phyloP scores from a whole-genome alignment of 2,329 filamentous ascomycete species.

The Aspergillus sclerotialis region DNA sequence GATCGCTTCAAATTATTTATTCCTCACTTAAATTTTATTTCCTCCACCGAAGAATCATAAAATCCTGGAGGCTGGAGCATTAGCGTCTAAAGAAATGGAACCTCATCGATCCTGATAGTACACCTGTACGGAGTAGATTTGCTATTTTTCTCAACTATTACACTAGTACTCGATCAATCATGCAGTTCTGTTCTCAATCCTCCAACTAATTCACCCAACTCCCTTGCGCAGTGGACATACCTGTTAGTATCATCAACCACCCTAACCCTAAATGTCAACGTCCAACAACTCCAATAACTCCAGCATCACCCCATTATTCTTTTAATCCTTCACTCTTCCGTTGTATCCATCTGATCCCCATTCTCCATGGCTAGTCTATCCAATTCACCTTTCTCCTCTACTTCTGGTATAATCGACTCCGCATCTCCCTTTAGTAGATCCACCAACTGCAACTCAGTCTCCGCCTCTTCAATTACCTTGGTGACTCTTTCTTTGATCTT shows the following conservation, averaged over 20 bases:
- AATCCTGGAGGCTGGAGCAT: conserved; percentile 28
- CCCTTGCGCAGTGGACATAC: no score
- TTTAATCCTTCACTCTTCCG: no score
- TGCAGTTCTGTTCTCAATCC: background rate
- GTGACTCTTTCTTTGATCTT: background rate
- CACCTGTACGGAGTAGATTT: conserved; percentile 1
- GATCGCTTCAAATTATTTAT: no score
- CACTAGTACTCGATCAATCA: background rate
- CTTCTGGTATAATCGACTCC: no score
- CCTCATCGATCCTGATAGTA: conserved; percentile 16
- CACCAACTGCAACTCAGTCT: conserved; percentile 3
- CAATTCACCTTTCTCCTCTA: no score
- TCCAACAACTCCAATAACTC: background rate
- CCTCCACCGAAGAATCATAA: conserved; percentile 11
- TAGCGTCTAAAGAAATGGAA: conserved; percentile 23
- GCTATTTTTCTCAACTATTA: no score
- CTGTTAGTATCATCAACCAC: no score
- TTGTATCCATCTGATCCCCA: background rate
- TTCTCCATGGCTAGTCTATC: background rate
- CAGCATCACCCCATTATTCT: no score
- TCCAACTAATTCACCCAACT: no score
- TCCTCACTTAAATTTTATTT: no score
- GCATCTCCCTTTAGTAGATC: background rate
- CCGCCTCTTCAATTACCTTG: background rate
- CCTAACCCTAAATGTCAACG: no score